Evolutionary conservation across 805 yeast species (phyloP), one percentile per base, ranked within the genome.

Genomic region (Candida berthetii): DNA sequence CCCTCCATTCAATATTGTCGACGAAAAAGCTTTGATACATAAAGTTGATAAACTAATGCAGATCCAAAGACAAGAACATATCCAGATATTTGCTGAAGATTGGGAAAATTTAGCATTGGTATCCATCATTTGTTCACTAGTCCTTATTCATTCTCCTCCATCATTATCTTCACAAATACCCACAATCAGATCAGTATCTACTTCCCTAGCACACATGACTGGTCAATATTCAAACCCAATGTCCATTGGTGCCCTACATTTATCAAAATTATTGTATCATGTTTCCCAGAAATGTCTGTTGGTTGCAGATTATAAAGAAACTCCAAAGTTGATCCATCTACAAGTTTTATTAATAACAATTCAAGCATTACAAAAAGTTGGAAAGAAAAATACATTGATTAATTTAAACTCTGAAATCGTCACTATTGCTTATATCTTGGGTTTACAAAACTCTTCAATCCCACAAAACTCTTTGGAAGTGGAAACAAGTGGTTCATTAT

Each of bases 401-500:
- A 48, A 48, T 1, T 41, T 49, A 37, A 48, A 46, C 28, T 50
- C 55, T 3, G 54, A 52, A 25, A 35, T 52, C 28, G 52, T 50
- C 13, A 44, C 57, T 17, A 46, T 52, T 48, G 48, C 54, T 0
- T 52, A 52, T 22, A 43, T 44, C 8, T 42, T 52, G 10, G 50
- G 50, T 1, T 27, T 52, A 7, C 57, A 52, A 31, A 45, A 48
- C 3, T 42, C 42, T 20, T 42, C 44, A 28, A 49, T 46, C 7
- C 54, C 55, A 2, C 46, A 50, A 29, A 49, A 49, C 22, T 35
- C 48, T 1, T 31, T 49, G 18, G 57, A 52, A 16, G 18, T 44
- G 16, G 54, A 51, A 25, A 31, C 39, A 2, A 35, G 49, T 5
- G 48, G 48, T 13, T 44, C 40, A 31, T 34, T 49, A 1, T 53